These are phyloP conservation scores for Russula griseocarnosa DNA, from an alignment of 768 basidiomycete genomes.

Conservation along the genomic window DNA sequence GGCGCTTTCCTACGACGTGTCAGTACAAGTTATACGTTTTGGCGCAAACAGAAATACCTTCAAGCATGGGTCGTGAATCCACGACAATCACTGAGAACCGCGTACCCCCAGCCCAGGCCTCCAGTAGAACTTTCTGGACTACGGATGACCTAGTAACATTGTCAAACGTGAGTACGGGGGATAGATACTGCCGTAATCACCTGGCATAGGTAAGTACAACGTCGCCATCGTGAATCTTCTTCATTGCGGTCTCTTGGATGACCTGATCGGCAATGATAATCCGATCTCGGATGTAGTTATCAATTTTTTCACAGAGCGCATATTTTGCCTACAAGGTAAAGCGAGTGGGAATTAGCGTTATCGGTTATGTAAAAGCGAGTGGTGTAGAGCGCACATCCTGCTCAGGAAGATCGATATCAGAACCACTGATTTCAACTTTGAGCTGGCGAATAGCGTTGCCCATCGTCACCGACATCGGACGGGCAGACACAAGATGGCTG, in stretches of 20 bases:
- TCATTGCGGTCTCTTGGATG: slow-evolving; percentile 81
- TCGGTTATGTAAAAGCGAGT: neutral
- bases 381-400: slow-evolving; percentile 66
- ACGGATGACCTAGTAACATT: slow-evolving; percentile 73
- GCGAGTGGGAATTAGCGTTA: slow-evolving; percentile 13
- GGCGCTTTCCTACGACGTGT: slow-evolving; percentile 59
- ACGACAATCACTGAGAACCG: slow-evolving; percentile 88
- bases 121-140: slow-evolving; percentile 83
- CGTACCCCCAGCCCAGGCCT: slow-evolving; percentile 69
- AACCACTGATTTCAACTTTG: slow-evolving; percentile 89
- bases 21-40: slow-evolving; percentile 1
- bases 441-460: slow-evolving; percentile 91
- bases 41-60: slow-evolving; percentile 49
- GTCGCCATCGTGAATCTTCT: slow-evolving; percentile 93
- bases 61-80: slow-evolving; percentile 91
- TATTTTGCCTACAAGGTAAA: slow-evolving; percentile 70
- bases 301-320: slow-evolving; percentile 76
- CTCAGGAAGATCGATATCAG: slow-evolving; percentile 91
- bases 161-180: slow-evolving; percentile 15
- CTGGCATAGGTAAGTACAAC: slow-evolving; percentile 90
- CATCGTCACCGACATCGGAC: slow-evolving; percentile 91
- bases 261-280: slow-evolving; percentile 92
- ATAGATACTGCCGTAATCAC: slow-evolving; percentile 38
- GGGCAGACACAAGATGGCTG: slow-evolving; percentile 77
- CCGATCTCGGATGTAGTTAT: slow-evolving; percentile 89